phyloP scores from a whole-genome alignment of 768 basidiomycete genomes.

The Paxillus rubicundulus region DNA sequence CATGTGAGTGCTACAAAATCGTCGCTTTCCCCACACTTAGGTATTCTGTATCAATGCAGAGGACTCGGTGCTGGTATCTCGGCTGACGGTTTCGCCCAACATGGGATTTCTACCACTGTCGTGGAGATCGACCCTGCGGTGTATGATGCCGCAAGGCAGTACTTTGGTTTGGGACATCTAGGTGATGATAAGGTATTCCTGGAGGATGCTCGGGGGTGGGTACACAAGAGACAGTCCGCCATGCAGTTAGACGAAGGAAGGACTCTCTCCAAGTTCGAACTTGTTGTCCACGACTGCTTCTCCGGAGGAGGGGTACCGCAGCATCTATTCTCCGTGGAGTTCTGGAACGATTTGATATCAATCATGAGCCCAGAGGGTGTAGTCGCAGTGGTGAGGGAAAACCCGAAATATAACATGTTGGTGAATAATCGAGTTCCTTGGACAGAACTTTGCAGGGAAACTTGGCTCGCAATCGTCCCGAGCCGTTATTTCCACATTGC shows the following conservation, averaged over 20 bases:
- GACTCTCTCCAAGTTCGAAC: conserved; percentile 47
- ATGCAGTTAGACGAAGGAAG: conserved; percentile 21
- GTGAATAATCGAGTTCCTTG: conserved; percentile 2
- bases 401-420: background rate
- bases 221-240: conserved; percentile 39
- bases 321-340: conserved; percentile 80
- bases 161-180: conserved; percentile 76
- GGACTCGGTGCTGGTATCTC: conserved; percentile 88
- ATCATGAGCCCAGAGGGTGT: conserved; percentile 70
- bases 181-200: conserved; percentile 61
- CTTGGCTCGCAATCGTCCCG: conserved; percentile 58
- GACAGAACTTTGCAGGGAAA: conserved; percentile 82
- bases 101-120: conserved; percentile 70
- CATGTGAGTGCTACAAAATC: conserved; percentile 50
- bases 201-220: conserved; percentile 74
- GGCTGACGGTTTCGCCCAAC: conserved; percentile 68
- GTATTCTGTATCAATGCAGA: conserved; percentile 38
- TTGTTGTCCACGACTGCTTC: conserved; percentile 89
- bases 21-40: conserved; percentile 10
- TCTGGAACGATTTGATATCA: conserved; percentile 70
- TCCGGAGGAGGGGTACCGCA: conserved; percentile 90
- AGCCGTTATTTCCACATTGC: conserved; percentile 68
- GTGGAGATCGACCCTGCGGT: conserved; percentile 95
- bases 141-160: conserved; percentile 74
- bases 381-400: conserved; percentile 68